These are phyloP conservation scores for Euphrasia arctica DNA, from an alignment of 305 asterid genomes.

Conservation along the genomic window DNA sequence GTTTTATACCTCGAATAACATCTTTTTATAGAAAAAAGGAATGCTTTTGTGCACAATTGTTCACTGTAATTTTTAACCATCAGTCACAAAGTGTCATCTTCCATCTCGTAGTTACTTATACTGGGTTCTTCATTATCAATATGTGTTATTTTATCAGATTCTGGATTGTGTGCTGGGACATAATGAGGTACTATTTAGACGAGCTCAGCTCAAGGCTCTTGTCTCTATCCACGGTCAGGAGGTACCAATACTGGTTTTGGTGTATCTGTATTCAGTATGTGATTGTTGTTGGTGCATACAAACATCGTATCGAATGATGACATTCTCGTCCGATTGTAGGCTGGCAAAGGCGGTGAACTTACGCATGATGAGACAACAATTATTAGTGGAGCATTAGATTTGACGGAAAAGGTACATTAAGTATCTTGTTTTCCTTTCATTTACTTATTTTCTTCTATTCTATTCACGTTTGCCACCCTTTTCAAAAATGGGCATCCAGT, in stretches of 20 bases:
- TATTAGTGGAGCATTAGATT: slow-evolving; percentile 88
- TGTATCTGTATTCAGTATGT: neutral
- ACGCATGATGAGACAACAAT: slow-evolving; percentile 95
- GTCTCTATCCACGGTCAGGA: slow-evolving; percentile 84
- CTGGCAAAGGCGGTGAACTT: slow-evolving; percentile 95
- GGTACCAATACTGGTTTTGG: slow-evolving; percentile 38
- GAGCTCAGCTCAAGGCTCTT: slow-evolving; percentile 89
- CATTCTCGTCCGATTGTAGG: slow-evolving; percentile 41
- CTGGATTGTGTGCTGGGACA: slow-evolving; percentile 85
- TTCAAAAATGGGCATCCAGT: too few species aligned
- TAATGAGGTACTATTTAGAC: slow-evolving; percentile 74
- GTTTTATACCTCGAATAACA: neutral
- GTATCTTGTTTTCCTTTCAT: neutral
- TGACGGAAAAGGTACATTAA: slow-evolving; percentile 75
- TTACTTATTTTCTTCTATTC: neutral
- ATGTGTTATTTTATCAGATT: slow-evolving; percentile 40
- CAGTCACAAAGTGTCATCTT: neutral
- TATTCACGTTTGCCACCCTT: neutral
- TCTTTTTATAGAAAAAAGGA: neutral
- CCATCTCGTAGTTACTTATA: slow-evolving; percentile 13
- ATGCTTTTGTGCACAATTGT: neutral
- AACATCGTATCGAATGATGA: slow-evolving; percentile 1
- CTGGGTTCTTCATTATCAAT: neutral
- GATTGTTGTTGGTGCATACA: slow-evolving; percentile 1
- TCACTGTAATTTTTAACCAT: slow-evolving; percentile 12